Conservation (phyloP, 768 basidiomycete species). For the Chiua virens region DNA sequence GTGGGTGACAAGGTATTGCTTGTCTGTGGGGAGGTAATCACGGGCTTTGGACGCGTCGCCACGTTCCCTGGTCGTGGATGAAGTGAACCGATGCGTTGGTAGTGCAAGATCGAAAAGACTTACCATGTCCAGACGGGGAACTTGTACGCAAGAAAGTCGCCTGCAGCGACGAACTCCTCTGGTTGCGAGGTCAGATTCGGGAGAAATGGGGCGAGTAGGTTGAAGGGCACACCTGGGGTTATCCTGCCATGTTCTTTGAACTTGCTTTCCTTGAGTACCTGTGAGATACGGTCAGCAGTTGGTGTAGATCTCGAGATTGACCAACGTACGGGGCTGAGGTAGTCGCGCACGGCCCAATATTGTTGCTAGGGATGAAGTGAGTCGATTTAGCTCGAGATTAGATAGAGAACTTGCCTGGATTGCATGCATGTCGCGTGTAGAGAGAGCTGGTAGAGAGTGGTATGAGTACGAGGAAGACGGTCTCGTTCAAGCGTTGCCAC, state of each 20-base stretch:
- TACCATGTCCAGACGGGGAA: constrained; percentile 98
- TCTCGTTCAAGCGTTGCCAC: constrained; percentile 18
- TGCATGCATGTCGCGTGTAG: constrained; percentile 41
- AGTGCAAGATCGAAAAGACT: constrained; percentile 24
- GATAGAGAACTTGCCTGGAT: constrained; percentile 39
- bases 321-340: constrained; percentile 79
- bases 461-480: constrained; percentile 19
- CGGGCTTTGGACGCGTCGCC: constrained; percentile 83
- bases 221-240: constrained; percentile 69
- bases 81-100: not conserved
- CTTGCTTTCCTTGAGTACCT: constrained; percentile 97
- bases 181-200: constrained; percentile 11
- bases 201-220: not conserved
- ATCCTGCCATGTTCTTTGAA: constrained; percentile 99
- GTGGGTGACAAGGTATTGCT: constrained; percentile 94
- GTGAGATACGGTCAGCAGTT: constrained; percentile 29
- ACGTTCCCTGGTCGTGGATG: constrained; percentile 66
- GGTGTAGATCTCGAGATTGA: constrained; percentile 11
- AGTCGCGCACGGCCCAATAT: constrained; percentile 92
- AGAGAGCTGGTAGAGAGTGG: constrained; percentile 5
- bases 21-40: constrained; percentile 92
- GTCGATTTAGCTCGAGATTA: not conserved
- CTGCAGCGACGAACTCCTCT: constrained; percentile 99
- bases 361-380: constrained; percentile 60
- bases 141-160: constrained; percentile 97